These are phyloP conservation scores for Tolypocladium album DNA, from an alignment of 2,329 filamentous ascomycete species.

Conservation along the genomic window DNA sequence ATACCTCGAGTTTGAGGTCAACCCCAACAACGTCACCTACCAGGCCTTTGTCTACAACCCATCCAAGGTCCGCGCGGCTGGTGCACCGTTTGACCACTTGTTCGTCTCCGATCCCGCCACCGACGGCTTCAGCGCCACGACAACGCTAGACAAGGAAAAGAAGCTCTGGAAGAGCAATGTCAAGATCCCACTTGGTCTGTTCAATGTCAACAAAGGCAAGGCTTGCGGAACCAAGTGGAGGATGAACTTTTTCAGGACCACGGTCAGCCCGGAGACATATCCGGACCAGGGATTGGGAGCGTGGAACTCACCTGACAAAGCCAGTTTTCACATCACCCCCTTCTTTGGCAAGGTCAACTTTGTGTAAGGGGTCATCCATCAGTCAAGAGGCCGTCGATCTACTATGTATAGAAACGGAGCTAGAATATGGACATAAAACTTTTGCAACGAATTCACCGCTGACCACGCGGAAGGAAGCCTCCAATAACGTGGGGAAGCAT, in stretches of 20 bases:
- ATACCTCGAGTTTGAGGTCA: conserved; percentile 41
- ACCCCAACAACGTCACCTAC: conserved; percentile 39
- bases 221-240: conserved; percentile 34
- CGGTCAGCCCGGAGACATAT: conserved; percentile 29
- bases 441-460: not conserved
- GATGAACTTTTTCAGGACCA: conserved; percentile 42
- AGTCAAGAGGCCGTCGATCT: not conserved
- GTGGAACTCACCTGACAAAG: conserved; percentile 33
- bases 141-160: conserved; percentile 22
- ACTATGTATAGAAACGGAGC: not conserved
- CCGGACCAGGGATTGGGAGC: conserved; percentile 32
- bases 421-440: not conserved
- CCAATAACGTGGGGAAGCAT: too few species aligned
- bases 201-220: conserved; percentile 33
- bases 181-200: conserved; percentile 34
- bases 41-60: conserved; percentile 41
- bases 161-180: conserved; percentile 30
- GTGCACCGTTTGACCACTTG: conserved; percentile 31
- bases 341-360: conserved; percentile 31
- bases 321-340: conserved; percentile 37
- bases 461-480: not conserved
- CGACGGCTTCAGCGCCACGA: conserved; percentile 30
- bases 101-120: conserved; percentile 26
- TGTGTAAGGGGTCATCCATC: conserved; percentile 11
- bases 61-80: conserved; percentile 28